Base-by-base conservation (phyloP, 257 asterid species). In the Solanum tarijense region DNA sequence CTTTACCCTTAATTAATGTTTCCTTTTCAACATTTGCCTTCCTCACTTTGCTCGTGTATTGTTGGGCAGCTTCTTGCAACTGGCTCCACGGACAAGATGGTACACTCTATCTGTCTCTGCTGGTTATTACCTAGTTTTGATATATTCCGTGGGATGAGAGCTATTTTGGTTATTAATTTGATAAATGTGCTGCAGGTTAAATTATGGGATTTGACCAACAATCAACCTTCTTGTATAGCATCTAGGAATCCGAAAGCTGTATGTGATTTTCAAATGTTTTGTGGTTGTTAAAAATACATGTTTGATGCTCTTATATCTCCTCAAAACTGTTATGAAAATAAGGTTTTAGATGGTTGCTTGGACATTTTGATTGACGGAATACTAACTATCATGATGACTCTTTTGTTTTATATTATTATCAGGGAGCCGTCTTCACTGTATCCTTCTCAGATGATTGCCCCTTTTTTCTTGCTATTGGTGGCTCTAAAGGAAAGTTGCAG, bases 371-470 rank as follows among this genome's bases (percentile, higher is more conserved):
- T 73, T 25, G 55, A 9, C 87, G 36, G 34, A 38, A 65, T 81
- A 12, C 20, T 18, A 73, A 9, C 12, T 31, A 82, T 0, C 12
- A 41, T 41, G 29, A 34, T 14, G 18, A 81, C 62, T 18, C 39
- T 10, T 78, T 31, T 29, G 27, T 83, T 81, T 79, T 88, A n/a
- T 16, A 34, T 43, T 43, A 1, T 74, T 91, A 65, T 83, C 92
- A 96, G 99, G 99, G 99, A 71, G 98, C 98, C 81, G 92, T 95
- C 72, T 95, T 96, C 89, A 91, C 98, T 78, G 91, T 96, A 85
- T 91, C 97, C 52, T 96, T 94, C 91, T 94, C 98, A 5, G 96
- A 90, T 36, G 98, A 96, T 88, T 86, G 92, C 85, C 98, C 98
- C 86, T 93, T 91, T 87, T 85, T 91, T n/a, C 92, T 95, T 71